Conservation (phyloP, 495 filamentous ascomycete genomes). For the Penicillium cosmopolitanum region DNA sequence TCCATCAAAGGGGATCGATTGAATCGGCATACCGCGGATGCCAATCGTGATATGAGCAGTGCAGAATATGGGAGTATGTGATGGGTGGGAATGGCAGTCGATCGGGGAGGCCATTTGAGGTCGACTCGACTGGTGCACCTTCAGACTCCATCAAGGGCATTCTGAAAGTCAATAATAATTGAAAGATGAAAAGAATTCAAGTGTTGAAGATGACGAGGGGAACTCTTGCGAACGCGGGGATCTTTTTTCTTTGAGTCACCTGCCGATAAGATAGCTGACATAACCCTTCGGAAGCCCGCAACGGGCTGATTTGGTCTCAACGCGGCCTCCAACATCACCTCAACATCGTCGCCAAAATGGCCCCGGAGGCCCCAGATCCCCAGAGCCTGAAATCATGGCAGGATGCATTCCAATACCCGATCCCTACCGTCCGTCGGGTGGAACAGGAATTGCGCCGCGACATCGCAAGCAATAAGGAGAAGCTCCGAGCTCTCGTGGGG, state of each 20-base stretch:
- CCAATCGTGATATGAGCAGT: constrained; percentile 95
- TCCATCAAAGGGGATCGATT: constrained; percentile 3
- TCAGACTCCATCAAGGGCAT: constrained; percentile 43
- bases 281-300: constrained; percentile 8
- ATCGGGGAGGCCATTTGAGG: constrained; percentile 26
- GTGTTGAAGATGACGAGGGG: constrained; percentile 4
- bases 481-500: constrained; percentile 90
- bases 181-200: neutral
- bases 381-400: constrained; percentile 64
- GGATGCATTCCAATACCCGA: constrained; percentile 68
- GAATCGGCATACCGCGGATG: constrained; percentile 58
- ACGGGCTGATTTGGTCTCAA: constrained; percentile 19
- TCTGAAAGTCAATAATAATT: constrained; percentile 1
- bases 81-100: constrained; percentile 79
- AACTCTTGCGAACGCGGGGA: constrained; percentile 21
- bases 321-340: constrained; percentile 6
- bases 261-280: constrained; percentile 33
- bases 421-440: constrained; percentile 64
- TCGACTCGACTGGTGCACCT: constrained; percentile 13
- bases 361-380: constrained; percentile 59
- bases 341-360: constrained; percentile 47
- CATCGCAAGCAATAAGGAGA: constrained; percentile 81
- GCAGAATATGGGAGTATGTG: constrained; percentile 80
- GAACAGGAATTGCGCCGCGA: constrained; percentile 65
- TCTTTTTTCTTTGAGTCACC: constrained; percentile 29